Base-by-base conservation (phyloP, 192 early-diverging fungal species). In the Entrophospora sp. region DNA sequence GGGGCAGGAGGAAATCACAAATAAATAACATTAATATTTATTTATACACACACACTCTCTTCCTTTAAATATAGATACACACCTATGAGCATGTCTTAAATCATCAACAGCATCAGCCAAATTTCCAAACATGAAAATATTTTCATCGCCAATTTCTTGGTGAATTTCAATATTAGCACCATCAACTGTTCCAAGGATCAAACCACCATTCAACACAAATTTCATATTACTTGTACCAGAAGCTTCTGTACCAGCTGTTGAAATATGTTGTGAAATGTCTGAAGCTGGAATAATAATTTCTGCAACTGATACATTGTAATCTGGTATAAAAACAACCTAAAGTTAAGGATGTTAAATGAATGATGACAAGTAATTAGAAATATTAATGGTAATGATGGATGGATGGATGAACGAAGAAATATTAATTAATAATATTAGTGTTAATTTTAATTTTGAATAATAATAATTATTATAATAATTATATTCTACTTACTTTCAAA, bases 191-290 rank as follows among this genome's bases (percentile, higher is more conserved):
- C 96, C 96, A 34, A 99, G 81, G 72, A 99, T 99, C 57, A 97
- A 75, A 64, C 96, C 96, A 64, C 96, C 95, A 75, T 99, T 99
- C 42, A 99, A 76, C 45, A 97, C 94, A 83, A 99, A 99, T 82
- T 99, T 98, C 95, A 99, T 99, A 83, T 99, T 99, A 18, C 94
- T 96, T 8, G 96, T 99, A 49, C 96, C 96, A 18, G 94, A 96
- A 18, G 95, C 96, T 76, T 99, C 96, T 10, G 94, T 99, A 62
- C 96, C 96, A 16, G 96, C 96, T 4, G 95, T 97, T 25, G 96
- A 99, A 73, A 99, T 99, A 77, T 99, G 96, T 82, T 99, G 95
- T 44, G 96, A 99, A 64, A 99, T 93, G 78, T 99, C 96, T 67
- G 90, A 94, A 40, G 96, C 96, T 2, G 96, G 96, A 72, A 95